These are phyloP conservation scores for Immersiporthe knoxdaviesiana DNA, from an alignment of 2,329 filamentous ascomycete species.

Conservation along the genomic window DNA sequence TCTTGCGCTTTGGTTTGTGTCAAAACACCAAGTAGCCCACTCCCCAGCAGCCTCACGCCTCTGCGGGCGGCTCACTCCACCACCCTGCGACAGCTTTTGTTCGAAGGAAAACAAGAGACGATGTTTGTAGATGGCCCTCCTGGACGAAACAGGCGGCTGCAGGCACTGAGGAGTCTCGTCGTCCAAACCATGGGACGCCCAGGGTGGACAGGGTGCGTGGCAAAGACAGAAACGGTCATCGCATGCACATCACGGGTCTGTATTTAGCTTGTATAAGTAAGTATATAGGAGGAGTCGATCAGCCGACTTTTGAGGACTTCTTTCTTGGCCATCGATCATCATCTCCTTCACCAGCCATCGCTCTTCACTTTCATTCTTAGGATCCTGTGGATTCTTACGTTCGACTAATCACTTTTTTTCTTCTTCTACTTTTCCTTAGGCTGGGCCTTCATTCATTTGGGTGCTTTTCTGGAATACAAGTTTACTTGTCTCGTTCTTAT, in stretches of 20 bases:
- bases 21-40: constrained; percentile 8
- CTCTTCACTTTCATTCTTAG: constrained; percentile 24
- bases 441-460: constrained; percentile 30
- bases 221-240: neutral
- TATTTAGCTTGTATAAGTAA: constrained; percentile 7
- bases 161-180: constrained; percentile 1
- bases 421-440: constrained; percentile 28
- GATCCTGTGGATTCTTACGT: constrained; percentile 27
- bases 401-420: constrained; percentile 20
- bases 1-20: neutral
- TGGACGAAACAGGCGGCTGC: constrained; percentile 27
- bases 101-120: constrained; percentile 23
- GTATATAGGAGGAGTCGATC: constrained; percentile 22
- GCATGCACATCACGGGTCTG: constrained; percentile 9
- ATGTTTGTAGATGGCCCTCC: constrained; percentile 19
- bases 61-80: constrained; percentile 16
- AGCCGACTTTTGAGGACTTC: constrained; percentile 16
- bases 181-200: constrained; percentile 8
- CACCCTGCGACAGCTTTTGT: constrained; percentile 26
- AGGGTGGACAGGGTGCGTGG: neutral
- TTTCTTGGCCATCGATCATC: constrained; percentile 13
- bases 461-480: constrained; percentile 31
- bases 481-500: constrained; percentile 22
- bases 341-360: constrained; percentile 22
- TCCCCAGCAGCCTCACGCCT: constrained; percentile 1